Evolutionary conservation across 1,284 basidiomycete species (phyloP), one percentile per base, ranked within the genome.

Genomic region (Schizophyllum amplum): DNA sequence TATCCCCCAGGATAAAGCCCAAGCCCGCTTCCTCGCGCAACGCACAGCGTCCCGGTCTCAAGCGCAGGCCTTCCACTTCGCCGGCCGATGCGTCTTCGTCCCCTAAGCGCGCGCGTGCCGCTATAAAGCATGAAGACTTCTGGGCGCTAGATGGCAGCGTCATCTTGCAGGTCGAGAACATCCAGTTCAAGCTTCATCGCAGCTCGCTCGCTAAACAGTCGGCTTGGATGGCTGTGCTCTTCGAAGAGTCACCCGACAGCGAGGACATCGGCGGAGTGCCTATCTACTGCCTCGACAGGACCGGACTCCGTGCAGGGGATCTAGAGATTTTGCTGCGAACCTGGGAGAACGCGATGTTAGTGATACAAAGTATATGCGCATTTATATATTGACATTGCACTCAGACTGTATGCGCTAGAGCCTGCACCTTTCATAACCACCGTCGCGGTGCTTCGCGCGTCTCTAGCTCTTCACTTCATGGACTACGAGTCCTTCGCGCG

Each of bases 201-300:
- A 74, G 73, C 53, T 67, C 69, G 13, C 62, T 76, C 1, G 59
- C 66, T 13, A 61, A 60, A 24, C 65, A 72, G 48, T 75, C 73
- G 1, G 55, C 55, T 0, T 75, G 68, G 64, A 74, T 76, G 51
- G 59, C 63, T 9, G 57, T 60, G 4, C 59, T 71, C 4, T 72
- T 74, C 20, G 59, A 56, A 3, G 58, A 48, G 9, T 13, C 42
- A 23, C 51, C 23, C 3, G 57, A 56, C 9, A n/a, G n/a, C 6
- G 57, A 55, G 42, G 55, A 57, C 21, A 55, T 25, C 2, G 52
- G 20, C 15, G 33, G 42, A 23, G 55, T 49, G 13, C 57, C 57
- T 23, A 55, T 55, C 53, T 58, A 58, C 15, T 53, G 54, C 20
- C 56, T 68, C 1, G 60, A 62, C 26, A 50, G 53, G 4, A 50